Base-by-base conservation (phyloP, 2,329 filamentous ascomycete genomes). In the Cercospora sp. region DNA sequence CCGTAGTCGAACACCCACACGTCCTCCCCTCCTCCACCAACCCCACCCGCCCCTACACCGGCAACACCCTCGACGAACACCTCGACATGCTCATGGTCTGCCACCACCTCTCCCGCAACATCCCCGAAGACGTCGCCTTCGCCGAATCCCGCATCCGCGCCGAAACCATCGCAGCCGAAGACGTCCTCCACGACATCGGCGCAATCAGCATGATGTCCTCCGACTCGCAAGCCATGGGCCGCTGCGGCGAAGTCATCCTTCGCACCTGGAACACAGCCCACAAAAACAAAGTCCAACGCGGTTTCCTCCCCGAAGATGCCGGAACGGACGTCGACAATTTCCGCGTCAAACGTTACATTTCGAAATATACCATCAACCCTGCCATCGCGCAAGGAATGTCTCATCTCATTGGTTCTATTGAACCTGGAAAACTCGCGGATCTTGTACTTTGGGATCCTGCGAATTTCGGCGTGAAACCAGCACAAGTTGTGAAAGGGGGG, bases 61-160 rank as follows among this genome's bases (percentile, higher is more conserved):
- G 86, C 72, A 97, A 98, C 82, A 98, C 94, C 0, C 86, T 98
- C 0, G 94, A 97, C 77, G 94, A 98, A 80, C 94, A 98, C 81
- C 87, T 97, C 13, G 94, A 98, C 82, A 98, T 98, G 94, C 84
- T 97, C 58, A 97, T 97, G 94, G 93, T 97, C 42, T 98, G 94
- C 83, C 94, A 98, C 80, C 94, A 98, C 77, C 84, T 98, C 9
- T 93, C 90, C 63, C 92, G 92, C 80, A 90, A 97, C 80, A 97
- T 97, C 68, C 92, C 94, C 67, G 94, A 98, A 82, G 94, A 98
- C 78, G 91, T 98, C 13, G 93, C 94, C 1, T 98, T 98, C 76
- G 94, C 94, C 59, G 94, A 98, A 82, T 93, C 89, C 40, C 92
- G 94, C 45, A 98, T 98, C 80, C 91, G 94, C 67, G 92, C 93